Evolutionary conservation across 78 protist species (phyloP).

Genomic region (Bigelowiella natans): DNA sequence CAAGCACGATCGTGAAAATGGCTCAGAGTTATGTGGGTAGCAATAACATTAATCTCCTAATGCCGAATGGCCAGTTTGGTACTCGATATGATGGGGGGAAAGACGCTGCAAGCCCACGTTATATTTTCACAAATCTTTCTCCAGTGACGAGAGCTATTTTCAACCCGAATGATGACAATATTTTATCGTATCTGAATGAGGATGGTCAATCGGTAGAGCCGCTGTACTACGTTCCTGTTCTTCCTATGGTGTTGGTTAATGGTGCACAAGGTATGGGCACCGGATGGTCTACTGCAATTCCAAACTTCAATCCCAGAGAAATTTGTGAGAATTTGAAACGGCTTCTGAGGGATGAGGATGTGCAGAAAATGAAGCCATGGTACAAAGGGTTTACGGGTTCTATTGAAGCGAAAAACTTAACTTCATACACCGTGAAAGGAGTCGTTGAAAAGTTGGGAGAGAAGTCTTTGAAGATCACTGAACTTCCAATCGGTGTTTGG

Average conservation of each 20-base stretch:
- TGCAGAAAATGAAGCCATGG: constrained; percentile 73
- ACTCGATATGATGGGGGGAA: constrained; percentile 60
- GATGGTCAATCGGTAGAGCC: constrained; percentile 95
- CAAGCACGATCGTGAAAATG: constrained; percentile 74
- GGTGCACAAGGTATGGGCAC: constrained; percentile 95
- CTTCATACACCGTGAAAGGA: neutral
- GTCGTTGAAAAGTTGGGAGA: neutral
- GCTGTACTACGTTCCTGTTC: constrained; percentile 72
- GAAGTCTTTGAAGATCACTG: constrained; percentile 9
- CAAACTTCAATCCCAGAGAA: constrained; percentile 79
- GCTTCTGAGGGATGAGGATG: constrained; percentile 41
- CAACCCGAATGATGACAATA: neutral
- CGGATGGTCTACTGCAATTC: constrained; percentile 60
- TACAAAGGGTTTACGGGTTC: constrained; percentile 74
- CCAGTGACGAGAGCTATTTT: constrained; percentile 39
- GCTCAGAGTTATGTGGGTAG: constrained; percentile 90
- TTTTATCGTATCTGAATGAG: neutral
- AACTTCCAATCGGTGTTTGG: constrained; percentile 4
- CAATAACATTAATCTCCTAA: constrained; percentile 86
- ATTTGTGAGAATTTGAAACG: constrained; percentile 49
- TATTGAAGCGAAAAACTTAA: neutral
- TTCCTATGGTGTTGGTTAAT: constrained; percentile 94
- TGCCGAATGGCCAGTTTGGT: constrained; percentile 92
- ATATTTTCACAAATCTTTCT: constrained; percentile 79
- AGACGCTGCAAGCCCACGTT: constrained; percentile 91